These are phyloP conservation scores for Fimicolochytrium jonesii DNA, from an alignment of 192 early-diverging fungal genomes.

Conservation along the genomic window DNA sequence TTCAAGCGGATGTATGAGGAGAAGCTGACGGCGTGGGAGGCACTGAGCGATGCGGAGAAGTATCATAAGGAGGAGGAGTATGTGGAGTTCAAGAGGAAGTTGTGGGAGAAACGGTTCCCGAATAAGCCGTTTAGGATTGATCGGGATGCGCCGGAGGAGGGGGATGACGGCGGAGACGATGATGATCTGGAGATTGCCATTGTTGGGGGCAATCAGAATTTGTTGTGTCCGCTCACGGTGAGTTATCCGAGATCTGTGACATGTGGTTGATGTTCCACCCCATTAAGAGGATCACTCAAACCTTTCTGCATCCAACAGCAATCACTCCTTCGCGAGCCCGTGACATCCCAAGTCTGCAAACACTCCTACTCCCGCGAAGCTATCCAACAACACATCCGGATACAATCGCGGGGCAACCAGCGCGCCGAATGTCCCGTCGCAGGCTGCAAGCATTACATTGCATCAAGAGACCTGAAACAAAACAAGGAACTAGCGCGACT, in stretches of 20 bases:
- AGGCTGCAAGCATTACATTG: conserved; percentile 23
- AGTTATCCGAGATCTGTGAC: no score
- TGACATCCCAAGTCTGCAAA: conserved; percentile 24
- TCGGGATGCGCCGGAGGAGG: not conserved
- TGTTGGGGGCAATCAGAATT: conserved; percentile 12
- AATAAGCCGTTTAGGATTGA: conserved; percentile 7
- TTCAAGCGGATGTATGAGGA: no score
- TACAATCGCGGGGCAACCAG: not conserved
- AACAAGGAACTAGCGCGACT: conserved; percentile 16
- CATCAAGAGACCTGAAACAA: conserved; percentile 13
- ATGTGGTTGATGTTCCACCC: not conserved
- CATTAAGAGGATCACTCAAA: not conserved
- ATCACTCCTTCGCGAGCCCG: conserved; percentile 17
- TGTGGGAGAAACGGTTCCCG: conserved; percentile 16
- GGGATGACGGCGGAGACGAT: conserved; percentile 6
- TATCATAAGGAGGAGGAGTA: conserved; percentile 11
- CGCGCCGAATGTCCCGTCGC: conserved; percentile 31
- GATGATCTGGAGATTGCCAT: conserved; percentile 22
- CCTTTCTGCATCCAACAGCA: not conserved
- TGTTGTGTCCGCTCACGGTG: conserved; percentile 28
- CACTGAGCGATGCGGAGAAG: not conserved
- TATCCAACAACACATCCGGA: conserved; percentile 15
- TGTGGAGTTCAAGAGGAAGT: conserved; percentile 10
- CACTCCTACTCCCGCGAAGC: conserved; percentile 32
- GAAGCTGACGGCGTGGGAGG: conserved; percentile 1